Base-by-base conservation (phyloP, 441 rosid genomes). In the Bruguiera hainesii region DNA sequence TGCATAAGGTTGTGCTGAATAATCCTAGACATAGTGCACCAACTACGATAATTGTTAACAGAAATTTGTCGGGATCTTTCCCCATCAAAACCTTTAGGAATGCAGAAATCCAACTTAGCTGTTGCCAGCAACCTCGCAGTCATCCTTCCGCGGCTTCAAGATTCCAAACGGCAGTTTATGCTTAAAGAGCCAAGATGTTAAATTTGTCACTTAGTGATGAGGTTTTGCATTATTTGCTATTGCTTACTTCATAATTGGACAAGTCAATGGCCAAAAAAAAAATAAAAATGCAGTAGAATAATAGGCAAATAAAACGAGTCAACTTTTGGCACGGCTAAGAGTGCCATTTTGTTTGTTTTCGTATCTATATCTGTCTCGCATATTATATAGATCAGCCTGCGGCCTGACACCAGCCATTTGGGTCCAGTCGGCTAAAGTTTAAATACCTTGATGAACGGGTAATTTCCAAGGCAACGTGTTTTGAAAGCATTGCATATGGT, bases 351-450 rank as follows among this genome's bases (percentile, higher is more conserved):
- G 48, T 42, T 13, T 42, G 16, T 42, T 42, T 42, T 42, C 48
- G 48, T 3, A 13, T 42, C 48, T 3, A 13, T 42, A 16, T 42
- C 48, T 39, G 18, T 42, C 48, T 42, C 15, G 16, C 48, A 42
- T 42, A 18, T 68, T 55, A 56, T 64, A 51, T 64, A 1, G 10
- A 56, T 68, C 6, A 60, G 71, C 75, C 60, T 55, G 73, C 69
- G 4, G 7, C 71, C 60, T 56, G 73, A 59, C 69, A 30, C 9
- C 59, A 31, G 39, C 30, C 7, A 29, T 18, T 58, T 30, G 66
- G 23, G 20, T 49, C 7, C 9, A 15, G 42, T 23, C 28, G 7
- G 31, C 39, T 39, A 15, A 39, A 61, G 15, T 42, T 42, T 21
- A 10, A 35, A 52, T 26, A 31, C 9, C 18, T 31, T 30, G 31